Evolutionary conservation across 345 rosid species (phyloP).

Genomic region (Gossypium longicalyx): DNA sequence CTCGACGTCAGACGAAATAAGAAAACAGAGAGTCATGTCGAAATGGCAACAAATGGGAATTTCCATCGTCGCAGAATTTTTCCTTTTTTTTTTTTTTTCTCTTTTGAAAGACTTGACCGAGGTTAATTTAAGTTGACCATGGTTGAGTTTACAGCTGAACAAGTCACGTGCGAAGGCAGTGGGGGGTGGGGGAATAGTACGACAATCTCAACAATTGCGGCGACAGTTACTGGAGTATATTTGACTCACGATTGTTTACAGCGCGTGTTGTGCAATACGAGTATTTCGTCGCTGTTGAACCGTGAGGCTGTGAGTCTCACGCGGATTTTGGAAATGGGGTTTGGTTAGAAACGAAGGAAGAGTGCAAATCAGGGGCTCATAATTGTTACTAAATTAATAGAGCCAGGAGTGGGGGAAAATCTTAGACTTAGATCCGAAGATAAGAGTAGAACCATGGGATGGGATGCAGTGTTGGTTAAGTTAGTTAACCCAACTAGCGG

Average conservation of each 20-base stretch:
- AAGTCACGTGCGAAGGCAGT: conserved; percentile 28
- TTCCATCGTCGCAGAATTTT: not conserved
- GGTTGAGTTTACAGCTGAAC: conserved; percentile 8
- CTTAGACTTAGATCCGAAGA: not conserved
- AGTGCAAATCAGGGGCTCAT: not conserved
- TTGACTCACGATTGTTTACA: not conserved
- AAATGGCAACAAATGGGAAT: not conserved
- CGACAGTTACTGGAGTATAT: conserved; percentile 21
- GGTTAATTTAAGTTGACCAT: conserved; percentile 1
- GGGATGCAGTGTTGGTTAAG: conserved; percentile 11
- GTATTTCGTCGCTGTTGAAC: not conserved
- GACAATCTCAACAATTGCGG: conserved; percentile 39
- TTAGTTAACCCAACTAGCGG: conserved; percentile 14
- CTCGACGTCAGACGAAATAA: not conserved
- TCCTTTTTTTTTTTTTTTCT: too few relatives aligned
- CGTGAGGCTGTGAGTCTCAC: not conserved
- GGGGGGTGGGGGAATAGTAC: conserved; percentile 8
- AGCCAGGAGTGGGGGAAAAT: not conserved
- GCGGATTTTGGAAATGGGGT: not conserved
- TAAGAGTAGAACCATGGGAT: not conserved
- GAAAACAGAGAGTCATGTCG: not conserved
- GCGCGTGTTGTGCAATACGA: not conserved
- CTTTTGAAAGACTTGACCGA: not conserved
- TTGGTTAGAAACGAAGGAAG: not conserved
- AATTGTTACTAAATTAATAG: not conserved